These are phyloP conservation scores for Botrytis pseudocinerea DNA, from an alignment of 2,329 filamentous ascomycete genomes.

Conservation along the genomic window DNA sequence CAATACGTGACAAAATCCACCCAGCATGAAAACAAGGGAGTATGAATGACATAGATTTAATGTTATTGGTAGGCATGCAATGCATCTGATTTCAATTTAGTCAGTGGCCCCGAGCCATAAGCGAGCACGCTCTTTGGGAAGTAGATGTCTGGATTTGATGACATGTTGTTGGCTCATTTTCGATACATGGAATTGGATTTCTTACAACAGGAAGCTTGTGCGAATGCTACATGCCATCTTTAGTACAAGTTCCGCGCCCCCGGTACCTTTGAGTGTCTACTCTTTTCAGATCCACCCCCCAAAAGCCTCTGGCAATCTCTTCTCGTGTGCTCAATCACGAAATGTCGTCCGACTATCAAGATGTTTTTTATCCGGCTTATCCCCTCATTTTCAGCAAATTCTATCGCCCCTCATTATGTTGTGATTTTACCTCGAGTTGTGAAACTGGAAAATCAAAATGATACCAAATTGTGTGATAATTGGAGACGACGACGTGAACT, in stretches of 20 bases:
- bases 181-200: neutral
- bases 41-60: neutral
- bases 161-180: neutral
- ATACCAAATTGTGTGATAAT: constrained; percentile 1
- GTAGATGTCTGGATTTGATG: neutral
- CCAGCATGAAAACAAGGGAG: neutral
- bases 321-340: neutral
- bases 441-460: neutral
- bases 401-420: neutral
- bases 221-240: neutral
- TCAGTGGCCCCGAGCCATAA: constrained; percentile 6
- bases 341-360: neutral
- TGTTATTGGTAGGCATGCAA: constrained; percentile 1
- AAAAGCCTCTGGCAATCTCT: neutral
- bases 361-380: neutral
- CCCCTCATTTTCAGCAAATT: neutral
- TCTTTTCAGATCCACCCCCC: too few relatives aligned
- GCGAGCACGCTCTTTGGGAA: neutral
- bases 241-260: neutral
- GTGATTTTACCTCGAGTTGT: constrained; percentile 2
- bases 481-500: neutral
- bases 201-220: neutral
- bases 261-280: neutral
- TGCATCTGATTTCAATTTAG: neutral
- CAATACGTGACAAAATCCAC: neutral